Conservation (phyloP, 805 yeast genomes). For the Metschnikowia anglica region DNA sequence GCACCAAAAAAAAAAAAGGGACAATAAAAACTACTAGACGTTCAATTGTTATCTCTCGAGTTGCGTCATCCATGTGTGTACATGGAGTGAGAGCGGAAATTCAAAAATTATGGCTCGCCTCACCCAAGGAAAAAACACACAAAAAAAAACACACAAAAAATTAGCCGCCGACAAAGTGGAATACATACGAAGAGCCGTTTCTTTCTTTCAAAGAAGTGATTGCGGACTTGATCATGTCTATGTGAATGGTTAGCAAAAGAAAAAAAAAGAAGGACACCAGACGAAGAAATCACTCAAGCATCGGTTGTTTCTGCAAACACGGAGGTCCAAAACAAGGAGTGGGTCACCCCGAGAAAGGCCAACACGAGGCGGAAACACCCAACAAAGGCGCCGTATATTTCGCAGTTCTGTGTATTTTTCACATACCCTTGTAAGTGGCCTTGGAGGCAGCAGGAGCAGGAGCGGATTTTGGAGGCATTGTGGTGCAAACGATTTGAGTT, state of each 20-base stretch:
- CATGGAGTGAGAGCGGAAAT: background rate
- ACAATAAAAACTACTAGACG: no score
- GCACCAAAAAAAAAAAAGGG: no score
- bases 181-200: conserved; percentile 68
- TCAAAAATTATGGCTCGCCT: background rate
- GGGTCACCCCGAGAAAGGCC: background rate
- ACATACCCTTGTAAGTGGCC: conserved; percentile 21
- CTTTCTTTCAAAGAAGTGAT: conserved; percentile 71
- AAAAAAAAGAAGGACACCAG: background rate
- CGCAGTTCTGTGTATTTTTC: no score
- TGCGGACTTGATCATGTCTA: conserved; percentile 68
- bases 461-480: conserved; percentile 20
- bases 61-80: background rate
- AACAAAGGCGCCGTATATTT: no score
- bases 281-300: background rate
- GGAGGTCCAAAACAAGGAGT: conserved; percentile 6
- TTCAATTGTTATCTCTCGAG: no score
- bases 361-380: no score
- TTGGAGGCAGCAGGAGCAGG: conserved; percentile 14
- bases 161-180: background rate
- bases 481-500: conserved; percentile 4
- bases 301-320: conserved; percentile 9
- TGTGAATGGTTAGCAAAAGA: background rate
- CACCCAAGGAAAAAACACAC: conserved; percentile 1
- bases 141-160: background rate